A percentile compares a stretch with the other conserved stretches of the same genome.
Evolutionary conservation across 306 rosid genomes (phyloP).

Genomic region (Acacia confusa): DNA sequence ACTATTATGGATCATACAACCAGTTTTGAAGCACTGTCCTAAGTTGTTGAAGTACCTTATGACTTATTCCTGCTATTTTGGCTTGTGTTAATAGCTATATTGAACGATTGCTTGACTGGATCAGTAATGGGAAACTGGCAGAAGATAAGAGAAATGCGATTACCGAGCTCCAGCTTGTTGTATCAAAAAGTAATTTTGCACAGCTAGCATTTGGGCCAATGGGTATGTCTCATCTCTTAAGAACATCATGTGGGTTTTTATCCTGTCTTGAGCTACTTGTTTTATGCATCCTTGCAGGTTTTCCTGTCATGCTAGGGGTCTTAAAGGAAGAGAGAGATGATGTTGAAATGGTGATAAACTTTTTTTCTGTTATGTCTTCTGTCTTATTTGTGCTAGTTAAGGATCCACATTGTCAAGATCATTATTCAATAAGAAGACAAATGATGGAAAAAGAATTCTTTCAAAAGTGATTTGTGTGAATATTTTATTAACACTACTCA

Average conservation of each 20-base stretch:
- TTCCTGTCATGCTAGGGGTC: conserved; percentile 75
- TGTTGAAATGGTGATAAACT: conserved; percentile 76
- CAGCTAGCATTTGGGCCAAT: conserved; percentile 94
- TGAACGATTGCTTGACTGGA: conserved; percentile 85
- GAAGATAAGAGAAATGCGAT: conserved; percentile 89
- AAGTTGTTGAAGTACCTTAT: neutral
- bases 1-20: neutral
- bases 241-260: neutral
- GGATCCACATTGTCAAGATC: conserved; percentile 8
- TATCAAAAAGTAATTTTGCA: conserved; percentile 66
- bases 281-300: conserved; percentile 52
- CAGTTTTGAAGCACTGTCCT: neutral
- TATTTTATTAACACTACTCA: neutral
- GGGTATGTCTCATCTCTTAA: conserved; percentile 51
- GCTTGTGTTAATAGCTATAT: conserved; percentile 56
- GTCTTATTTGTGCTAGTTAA: conserved; percentile 18
- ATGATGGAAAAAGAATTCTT: neutral
- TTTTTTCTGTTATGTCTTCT: conserved; percentile 22
- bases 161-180: conserved; percentile 88
- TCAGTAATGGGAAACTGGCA: conserved; percentile 84
- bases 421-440: neutral
- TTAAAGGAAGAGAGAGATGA: conserved; percentile 91
- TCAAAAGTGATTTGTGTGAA: conserved; percentile 21
- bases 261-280: conserved; percentile 16
- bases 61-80: conserved; percentile 16